phyloP scores from a whole-genome alignment of 2,329 filamentous ascomycete species.

The Xylariaceae sp. region DNA sequence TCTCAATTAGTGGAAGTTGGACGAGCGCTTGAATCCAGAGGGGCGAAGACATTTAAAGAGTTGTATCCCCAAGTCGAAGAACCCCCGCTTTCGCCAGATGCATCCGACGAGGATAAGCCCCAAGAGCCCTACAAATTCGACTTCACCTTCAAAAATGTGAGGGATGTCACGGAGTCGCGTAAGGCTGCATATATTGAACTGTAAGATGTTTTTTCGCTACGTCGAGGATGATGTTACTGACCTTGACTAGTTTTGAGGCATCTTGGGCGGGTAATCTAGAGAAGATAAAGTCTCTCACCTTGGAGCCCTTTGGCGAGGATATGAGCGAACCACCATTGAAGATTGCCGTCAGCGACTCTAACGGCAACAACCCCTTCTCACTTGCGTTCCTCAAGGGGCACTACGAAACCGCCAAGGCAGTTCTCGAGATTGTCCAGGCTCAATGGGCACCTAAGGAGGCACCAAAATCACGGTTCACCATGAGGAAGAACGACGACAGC shows the following conservation, averaged over 20 bases:
- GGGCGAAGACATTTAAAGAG: slow-evolving; percentile 64
- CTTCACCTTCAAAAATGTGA: slow-evolving; percentile 49
- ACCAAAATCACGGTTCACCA: slow-evolving; percentile 45
- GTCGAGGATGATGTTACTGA: slow-evolving; percentile 16
- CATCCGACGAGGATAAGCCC: slow-evolving; percentile 11
- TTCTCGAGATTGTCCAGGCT: slow-evolving; percentile 66
- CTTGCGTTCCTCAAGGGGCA: slow-evolving; percentile 66
- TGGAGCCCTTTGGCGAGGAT: slow-evolving; percentile 53
- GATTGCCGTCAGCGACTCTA: slow-evolving; percentile 53
- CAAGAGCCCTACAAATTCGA: slow-evolving; percentile 40
- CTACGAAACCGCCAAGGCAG: slow-evolving; percentile 54
- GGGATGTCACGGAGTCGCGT: slow-evolving; percentile 51
- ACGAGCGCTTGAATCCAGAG: slow-evolving; percentile 47
- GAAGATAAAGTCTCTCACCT: slow-evolving; percentile 60
- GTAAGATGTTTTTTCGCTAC: slow-evolving; percentile 34
- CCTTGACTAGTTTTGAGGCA: slow-evolving; percentile 58
- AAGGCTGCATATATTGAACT: slow-evolving; percentile 59
- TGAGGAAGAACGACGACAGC: slow-evolving; percentile 33
- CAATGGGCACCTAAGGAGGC: slow-evolving; percentile 61
- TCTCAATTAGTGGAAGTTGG: slow-evolving; percentile 53
- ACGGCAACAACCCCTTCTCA: slow-evolving; percentile 56
- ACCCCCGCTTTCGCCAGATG: not conserved
- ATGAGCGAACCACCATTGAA: slow-evolving; percentile 56
- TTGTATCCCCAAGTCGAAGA: slow-evolving; percentile 51
- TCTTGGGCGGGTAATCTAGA: slow-evolving; percentile 66